A percentile compares a stretch with the other conserved stretches of the same genome.
phyloP scores from a whole-genome alignment of 1,284 basidiomycete genomes.

The Trametes pubescens region DNA sequence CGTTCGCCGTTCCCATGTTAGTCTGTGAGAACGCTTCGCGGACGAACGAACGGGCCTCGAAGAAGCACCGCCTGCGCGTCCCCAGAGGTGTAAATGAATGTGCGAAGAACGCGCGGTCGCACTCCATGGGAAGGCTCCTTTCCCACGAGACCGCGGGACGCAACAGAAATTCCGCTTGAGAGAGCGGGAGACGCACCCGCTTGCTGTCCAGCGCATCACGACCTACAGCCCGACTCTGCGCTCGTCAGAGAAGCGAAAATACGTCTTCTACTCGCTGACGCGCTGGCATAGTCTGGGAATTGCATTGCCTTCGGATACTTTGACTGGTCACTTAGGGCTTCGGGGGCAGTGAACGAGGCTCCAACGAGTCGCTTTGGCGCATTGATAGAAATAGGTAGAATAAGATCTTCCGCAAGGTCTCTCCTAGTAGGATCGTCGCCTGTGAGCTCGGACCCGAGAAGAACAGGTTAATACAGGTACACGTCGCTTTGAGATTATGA shows the following conservation, averaged over 20 bases:
- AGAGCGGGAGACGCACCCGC: neutral
- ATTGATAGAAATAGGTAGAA: conserved; percentile 13
- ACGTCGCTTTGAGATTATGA: neutral
- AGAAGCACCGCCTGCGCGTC: conserved; percentile 4
- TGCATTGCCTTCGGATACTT: neutral
- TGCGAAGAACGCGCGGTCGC: conserved; percentile 17
- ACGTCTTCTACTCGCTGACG: neutral
- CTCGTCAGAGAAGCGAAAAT: conserved; percentile 3
- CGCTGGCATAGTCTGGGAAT: conserved; percentile 8
- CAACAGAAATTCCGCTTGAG: neutral
- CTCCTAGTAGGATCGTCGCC: neutral
- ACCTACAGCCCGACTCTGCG: neutral
- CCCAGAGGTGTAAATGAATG: conserved; percentile 12
- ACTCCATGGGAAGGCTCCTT: conserved; percentile 10
- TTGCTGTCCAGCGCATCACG: neutral
- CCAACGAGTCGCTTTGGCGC: neutral
- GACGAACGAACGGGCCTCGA: conserved; percentile 7
- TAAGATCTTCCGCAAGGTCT: neutral
- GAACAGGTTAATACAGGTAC: neutral
- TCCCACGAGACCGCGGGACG: conserved; percentile 14
- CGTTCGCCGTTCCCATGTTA: conserved; percentile 19
- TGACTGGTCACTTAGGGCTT: conserved; percentile 2
- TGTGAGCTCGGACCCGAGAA: conserved; percentile 13
- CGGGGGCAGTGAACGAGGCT: conserved; percentile 4
- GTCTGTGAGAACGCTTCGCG: conserved; percentile 17